Percentiles rank a stretch among this genome's conserved stretches.
These are phyloP conservation scores for Colletotrichum sp. DNA, from an alignment of 2,329 filamentous ascomycete species.

Conservation along the genomic window DNA sequence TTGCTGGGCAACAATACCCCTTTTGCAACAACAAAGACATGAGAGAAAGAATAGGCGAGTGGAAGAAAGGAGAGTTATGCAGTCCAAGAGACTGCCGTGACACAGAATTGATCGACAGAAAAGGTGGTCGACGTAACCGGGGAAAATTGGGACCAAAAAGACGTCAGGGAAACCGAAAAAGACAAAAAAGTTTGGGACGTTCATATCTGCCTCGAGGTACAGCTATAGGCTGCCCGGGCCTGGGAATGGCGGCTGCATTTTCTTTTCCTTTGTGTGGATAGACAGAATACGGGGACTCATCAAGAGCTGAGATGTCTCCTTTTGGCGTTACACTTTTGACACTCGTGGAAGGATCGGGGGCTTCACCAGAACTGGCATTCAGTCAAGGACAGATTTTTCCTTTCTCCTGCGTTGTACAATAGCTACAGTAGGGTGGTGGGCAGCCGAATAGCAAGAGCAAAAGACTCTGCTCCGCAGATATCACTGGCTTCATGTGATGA, in stretches of 20 bases:
- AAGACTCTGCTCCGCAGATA: neutral
- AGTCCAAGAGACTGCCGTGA: neutral
- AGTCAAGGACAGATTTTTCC: neutral
- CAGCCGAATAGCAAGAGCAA: neutral
- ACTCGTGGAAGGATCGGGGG: neutral
- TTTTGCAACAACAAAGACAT: neutral
- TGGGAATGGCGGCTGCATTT: neutral
- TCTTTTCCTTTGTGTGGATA: conserved; percentile 28
- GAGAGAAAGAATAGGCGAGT: neutral
- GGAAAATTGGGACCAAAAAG: neutral
- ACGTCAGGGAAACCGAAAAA: neutral
- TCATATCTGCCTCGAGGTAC: conserved; percentile 19
- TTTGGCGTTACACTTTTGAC: conserved; percentile 13
- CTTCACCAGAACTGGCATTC: neutral
- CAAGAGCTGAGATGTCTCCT: conserved; percentile 64
- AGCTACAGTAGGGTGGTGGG: neutral
- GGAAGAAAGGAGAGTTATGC: conserved; percentile 2
- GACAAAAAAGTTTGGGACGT: neutral
- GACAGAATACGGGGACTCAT: conserved; percentile 42
- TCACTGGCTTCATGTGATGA: neutral
- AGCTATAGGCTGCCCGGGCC: neutral
- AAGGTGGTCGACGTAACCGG: neutral
- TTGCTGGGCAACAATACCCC: neutral
- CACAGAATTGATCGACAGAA: neutral
- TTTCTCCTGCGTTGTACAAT: conserved; percentile 2